phyloP scores from a whole-genome alignment of 805 yeast genomes.

The Candida morakotiae region DNA sequence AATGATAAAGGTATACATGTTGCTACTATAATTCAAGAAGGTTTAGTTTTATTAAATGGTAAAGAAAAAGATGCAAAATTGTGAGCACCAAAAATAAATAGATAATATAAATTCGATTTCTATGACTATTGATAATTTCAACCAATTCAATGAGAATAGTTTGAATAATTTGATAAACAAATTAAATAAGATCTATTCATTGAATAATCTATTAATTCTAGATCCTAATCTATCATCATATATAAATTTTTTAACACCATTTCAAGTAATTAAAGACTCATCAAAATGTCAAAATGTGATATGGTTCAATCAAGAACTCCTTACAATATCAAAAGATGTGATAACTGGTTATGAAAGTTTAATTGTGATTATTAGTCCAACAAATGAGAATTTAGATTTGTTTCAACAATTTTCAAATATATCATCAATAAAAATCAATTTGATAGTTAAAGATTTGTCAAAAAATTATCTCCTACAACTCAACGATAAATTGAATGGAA shows the following conservation, averaged over 20 bases:
- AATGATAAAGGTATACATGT: conserved; percentile 45
- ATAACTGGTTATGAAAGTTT: conserved; percentile 15
- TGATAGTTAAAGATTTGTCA: conserved; percentile 35
- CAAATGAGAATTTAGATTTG: conserved; percentile 14
- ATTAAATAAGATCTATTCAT: conserved; percentile 21
- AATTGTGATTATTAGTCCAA: conserved; percentile 13
- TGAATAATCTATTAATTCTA: conserved; percentile 32
- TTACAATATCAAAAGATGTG: conserved; percentile 8
- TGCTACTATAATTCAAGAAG: conserved; percentile 66
- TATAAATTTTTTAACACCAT: conserved; percentile 53
- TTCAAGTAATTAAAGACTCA: conserved; percentile 45
- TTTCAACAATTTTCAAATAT: conserved; percentile 8
- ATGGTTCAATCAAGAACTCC: conserved; percentile 36
- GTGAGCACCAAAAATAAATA: not conserved
- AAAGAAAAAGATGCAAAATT: conserved; percentile 13
- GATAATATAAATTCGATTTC: not conserved
- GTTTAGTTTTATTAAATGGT: conserved; percentile 36
- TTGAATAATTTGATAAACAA: conserved; percentile 16
- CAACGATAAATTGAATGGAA: conserved; percentile 18
- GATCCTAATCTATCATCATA: conserved; percentile 46
- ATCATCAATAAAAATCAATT: conserved; percentile 10
- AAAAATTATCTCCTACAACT: conserved; percentile 29
- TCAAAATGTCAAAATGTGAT: conserved; percentile 47
- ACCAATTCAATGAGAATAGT: conserved; percentile 15
- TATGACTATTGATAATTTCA: conserved; percentile 3